Evolutionary conservation across 2,329 filamentous ascomycete genomes (phyloP), one percentile per base, ranked within the genome.

Genomic region (Fusarium paranaense): DNA sequence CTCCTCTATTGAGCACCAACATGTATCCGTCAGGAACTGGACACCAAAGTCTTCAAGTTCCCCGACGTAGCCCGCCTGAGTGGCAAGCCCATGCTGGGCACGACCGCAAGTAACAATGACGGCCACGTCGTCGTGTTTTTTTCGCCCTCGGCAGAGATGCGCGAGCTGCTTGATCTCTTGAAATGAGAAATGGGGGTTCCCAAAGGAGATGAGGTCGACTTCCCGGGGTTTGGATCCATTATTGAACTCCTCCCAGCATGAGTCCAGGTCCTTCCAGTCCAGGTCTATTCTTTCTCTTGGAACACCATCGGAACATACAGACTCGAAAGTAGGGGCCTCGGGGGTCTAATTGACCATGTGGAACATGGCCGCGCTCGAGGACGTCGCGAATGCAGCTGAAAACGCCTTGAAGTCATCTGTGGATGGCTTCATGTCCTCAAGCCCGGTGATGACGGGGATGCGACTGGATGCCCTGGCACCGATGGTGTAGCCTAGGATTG

Each of bases 381-480:
- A 61, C 0, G 75, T 77, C 7, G 73, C 76, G 7, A 77, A 77
- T 1, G 75, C 75, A 0, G 76, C 75, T 0, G 63, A 60, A 2
- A 77, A 78, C 1, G 73, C 69, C 18, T 76, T 78, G 1, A 78
- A 38, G 10, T 78, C 76, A 5, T 76, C 75, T 2, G 58, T 68
- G 0, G 67, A 68, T 0, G 75, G 73, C 1, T 22, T 52, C 7
- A 62, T 18, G 0, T 10, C 11, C 2, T 76, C 71, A 1, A 77
- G 64, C 0, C 76, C 75, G 5, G 45, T 61, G 16, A 77, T 32
- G 1, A 61, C 72, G 0, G 76, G 76, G 2, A 76, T 78, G 2
- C 60, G 66, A 10, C 45, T 75, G 1, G 30, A 57, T 11, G 70
- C 57, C 9, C 78, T 13, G 5, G 62, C 54, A 5, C 75, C 75